Percentiles rank a stretch among this genome's conserved stretches.
Evolutionary conservation across 148 eudicot species (phyloP).

Genomic region (Dysphania ambrosioides): DNA sequence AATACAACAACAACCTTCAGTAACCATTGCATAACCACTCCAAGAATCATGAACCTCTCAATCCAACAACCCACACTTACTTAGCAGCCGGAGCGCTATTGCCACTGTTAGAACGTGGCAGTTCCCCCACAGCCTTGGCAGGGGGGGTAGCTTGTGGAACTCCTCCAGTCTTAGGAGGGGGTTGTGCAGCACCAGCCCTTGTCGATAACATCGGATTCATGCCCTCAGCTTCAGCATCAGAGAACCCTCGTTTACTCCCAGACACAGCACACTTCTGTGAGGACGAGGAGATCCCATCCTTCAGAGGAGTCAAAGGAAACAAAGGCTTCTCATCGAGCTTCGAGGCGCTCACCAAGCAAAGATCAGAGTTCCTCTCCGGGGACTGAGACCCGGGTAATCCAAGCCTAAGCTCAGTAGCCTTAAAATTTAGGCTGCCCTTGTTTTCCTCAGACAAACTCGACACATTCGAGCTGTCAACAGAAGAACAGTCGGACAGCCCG

Average conservation of each 20-base stretch:
- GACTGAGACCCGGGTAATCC: conserved; percentile 94
- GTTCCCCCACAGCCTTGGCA: conserved; percentile 41
- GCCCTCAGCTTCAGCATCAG: conserved; percentile 48
- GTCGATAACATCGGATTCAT: conserved; percentile 33
- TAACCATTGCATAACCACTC: neutral
- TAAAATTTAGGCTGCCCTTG: conserved; percentile 57
- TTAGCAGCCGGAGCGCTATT: conserved; percentile 66
- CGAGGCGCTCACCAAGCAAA: conserved; percentile 37
- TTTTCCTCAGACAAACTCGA: conserved; percentile 46
- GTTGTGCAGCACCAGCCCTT: conserved; percentile 24
- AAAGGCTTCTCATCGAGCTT: conserved; percentile 78
- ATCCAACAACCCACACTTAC: conserved; percentile 40
- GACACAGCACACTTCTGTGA: conserved; percentile 52
- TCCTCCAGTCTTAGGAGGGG: conserved; percentile 36
- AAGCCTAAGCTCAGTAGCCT: conserved; percentile 89
- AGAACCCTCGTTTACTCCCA: conserved; percentile 82
- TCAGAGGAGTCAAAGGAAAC: conserved; percentile 76
- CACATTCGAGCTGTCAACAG: conserved; percentile 69
- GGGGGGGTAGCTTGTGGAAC: conserved; percentile 39
- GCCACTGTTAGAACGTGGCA: conserved; percentile 34
- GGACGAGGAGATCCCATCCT: conserved; percentile 43
- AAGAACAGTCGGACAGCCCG: conserved; percentile 77
- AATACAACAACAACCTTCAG: conserved; percentile 14
- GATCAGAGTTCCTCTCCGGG: conserved; percentile 61
- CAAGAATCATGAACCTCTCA: neutral